Base-by-base conservation (phyloP, 495 filamentous ascomycete genomes). In the Oleoguttula mirabilis region DNA sequence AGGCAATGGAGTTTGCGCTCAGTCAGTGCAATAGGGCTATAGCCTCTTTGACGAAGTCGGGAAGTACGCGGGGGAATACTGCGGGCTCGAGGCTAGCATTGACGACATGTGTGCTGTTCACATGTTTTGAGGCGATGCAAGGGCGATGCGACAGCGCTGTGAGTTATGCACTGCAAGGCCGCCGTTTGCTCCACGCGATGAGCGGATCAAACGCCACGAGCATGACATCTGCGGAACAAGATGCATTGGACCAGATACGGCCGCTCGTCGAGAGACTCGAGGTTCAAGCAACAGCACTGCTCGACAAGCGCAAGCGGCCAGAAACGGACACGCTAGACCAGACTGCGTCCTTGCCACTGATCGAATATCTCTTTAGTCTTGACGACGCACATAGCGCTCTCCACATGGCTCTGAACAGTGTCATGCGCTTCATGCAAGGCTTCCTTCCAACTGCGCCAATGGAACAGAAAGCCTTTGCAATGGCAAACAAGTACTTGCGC, bases 51-150 rank as follows among this genome's bases (percentile, higher is more conserved):
- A 51, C 48, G 10, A 25, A 41, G 20, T 19, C 4, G 15, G 19
- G 20, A 21, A n/a, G 5, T 15, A 10, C 19, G 28, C n/a, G 10
- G 36, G n/a, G 8, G 15, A 35, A 8, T 8, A 15, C 39, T 3
- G 15, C 40, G 12, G 39, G 46, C 36, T 28, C 34, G 11, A 0
- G 42, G 24, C 36, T 54, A 11, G 51, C 51, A 12, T 34, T 54
- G 7, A 54, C 43, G 15, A 50, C 51, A 12, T 54, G 47, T 14
- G 51, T 51, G 10, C 47, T 54, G 21, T 54, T 54, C 30, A 51
- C 47, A n/a, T 54, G 51, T 32, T 54, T 54, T 21, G 51, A 54
- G 32, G 51, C 48, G 23, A 47, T 51, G 43, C 48, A 51, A 30
- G 48, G 48, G 1, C 36, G 48, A 3, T 51, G 48, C 32, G 48